Evolutionary conservation across 208 protist genomes (phyloP).

Genomic region (Acanthamoeba culbertsoni): DNA sequence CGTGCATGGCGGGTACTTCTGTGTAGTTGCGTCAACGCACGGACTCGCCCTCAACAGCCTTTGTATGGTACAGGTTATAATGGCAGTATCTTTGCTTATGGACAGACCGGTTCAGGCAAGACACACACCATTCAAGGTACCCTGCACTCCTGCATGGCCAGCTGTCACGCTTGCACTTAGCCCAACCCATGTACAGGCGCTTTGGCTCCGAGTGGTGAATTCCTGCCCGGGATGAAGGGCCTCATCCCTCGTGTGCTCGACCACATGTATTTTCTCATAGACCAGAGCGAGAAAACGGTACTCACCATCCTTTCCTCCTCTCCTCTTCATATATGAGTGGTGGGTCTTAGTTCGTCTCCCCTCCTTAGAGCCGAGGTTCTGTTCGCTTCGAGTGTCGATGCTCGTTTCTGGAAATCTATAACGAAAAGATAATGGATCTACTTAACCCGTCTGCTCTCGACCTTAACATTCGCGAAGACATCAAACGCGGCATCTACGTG

Average conservation of each 20-base stretch:
- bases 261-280: slow-evolving; percentile 41
- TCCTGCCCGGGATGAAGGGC: not conserved
- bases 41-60: no score
- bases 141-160: not conserved
- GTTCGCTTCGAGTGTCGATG: slow-evolving; percentile 35
- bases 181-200: not conserved
- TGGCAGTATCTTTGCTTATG: slow-evolving; percentile 62
- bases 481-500: slow-evolving; percentile 65
- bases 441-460: slow-evolving; percentile 49
- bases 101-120: slow-evolving; percentile 61
- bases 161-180: no score
- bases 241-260: slow-evolving; percentile 58
- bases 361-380: not conserved
- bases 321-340: not conserved
- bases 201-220: not conserved
- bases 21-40: no score
- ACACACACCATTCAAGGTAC: slow-evolving; percentile 62
- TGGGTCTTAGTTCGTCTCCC: not conserved
- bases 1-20: not conserved
- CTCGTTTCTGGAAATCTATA: slow-evolving; percentile 81
- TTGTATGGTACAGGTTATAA: slow-evolving; percentile 46
- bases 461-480: slow-evolving; percentile 61
- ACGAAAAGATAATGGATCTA: slow-evolving; percentile 79
- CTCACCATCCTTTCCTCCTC: not conserved
- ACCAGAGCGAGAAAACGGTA: not conserved